Evolutionary conservation across 78 protist genomes (phyloP).

Genomic region (Pigoraptor vietnamica): DNA sequence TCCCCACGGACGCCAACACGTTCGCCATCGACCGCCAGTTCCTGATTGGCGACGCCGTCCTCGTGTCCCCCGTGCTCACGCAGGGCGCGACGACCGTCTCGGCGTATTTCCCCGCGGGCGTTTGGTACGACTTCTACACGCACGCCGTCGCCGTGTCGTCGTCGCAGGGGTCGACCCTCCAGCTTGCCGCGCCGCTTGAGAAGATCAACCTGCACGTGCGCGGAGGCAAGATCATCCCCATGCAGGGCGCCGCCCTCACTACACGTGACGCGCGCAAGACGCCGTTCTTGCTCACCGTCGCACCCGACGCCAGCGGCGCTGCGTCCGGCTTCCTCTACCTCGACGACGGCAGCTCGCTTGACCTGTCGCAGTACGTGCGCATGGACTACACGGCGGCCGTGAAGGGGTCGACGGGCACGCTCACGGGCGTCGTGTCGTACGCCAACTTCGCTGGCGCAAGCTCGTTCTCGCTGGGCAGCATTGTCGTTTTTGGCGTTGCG

Average conservation of each 20-base stretch:
- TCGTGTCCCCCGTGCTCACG: conserved; percentile 64
- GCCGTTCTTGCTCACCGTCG: background rate
- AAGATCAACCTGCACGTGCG: conserved; percentile 5
- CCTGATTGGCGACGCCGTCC: conserved; percentile 47
- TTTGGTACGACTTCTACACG: conserved; percentile 46
- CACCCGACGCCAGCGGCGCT: background rate
- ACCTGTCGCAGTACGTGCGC: background rate
- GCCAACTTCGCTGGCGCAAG: background rate
- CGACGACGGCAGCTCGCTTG: conserved; percentile 34
- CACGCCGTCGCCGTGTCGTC: background rate
- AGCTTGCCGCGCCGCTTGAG: background rate
- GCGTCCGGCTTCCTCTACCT: conserved; percentile 22
- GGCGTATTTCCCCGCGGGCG: conserved; percentile 61
- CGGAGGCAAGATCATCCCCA: conserved; percentile 22
- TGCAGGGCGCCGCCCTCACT: background rate
- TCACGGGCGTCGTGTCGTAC: background rate
- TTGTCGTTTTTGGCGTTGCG: background rate
- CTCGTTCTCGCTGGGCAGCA: background rate
- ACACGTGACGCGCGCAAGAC: background rate
- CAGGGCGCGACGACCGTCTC: conserved; percentile 36
- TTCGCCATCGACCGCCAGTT: conserved; percentile 57
- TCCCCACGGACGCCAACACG: conserved; percentile 39
- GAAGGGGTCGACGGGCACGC: background rate
- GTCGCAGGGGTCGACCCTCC: background rate
- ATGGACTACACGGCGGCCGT: background rate